A percentile compares a stretch with the other conserved stretches of the same genome.
Evolutionary conservation across 2,329 filamentous ascomycete genomes (phyloP).

Genomic region (Leptographium lundbergii): DNA sequence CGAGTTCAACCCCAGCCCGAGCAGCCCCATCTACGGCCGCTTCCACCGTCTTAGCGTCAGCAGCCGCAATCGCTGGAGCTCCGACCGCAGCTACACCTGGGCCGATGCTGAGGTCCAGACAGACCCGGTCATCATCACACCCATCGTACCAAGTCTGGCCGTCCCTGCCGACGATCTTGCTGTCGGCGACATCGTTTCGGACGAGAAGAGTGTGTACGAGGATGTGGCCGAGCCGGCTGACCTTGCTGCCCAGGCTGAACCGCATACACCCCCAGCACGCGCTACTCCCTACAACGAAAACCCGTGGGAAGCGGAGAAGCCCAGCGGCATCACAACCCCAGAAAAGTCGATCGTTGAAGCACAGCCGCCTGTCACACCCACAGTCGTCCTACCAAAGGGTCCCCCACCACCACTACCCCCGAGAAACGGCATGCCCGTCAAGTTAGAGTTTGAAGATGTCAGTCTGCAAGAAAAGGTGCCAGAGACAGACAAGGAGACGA

Average conservation of each 20-base stretch:
- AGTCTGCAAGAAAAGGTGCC: not conserved
- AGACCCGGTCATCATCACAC: slow-evolving; percentile 5
- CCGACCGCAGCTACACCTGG: not conserved
- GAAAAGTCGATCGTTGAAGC: not conserved
- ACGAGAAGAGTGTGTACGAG: slow-evolving; percentile 6
- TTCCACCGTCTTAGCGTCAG: slow-evolving; percentile 11
- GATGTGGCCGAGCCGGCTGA: not conserved
- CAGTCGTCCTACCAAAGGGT: not conserved
- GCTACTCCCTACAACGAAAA: not conserved
- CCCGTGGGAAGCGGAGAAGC: slow-evolving; percentile 3
- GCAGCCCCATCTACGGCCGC: slow-evolving; percentile 17
- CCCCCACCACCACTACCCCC: slow-evolving; percentile 4
- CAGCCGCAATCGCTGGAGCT: not conserved
- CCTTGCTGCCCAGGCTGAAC: not conserved
- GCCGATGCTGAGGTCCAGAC: slow-evolving; percentile 6
- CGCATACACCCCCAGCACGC: not conserved
- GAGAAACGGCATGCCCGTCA: not conserved
- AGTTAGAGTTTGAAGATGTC: slow-evolving; percentile 3
- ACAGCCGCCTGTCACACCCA: not conserved
- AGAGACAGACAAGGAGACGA: not conserved
- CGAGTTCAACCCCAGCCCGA: slow-evolving; percentile 23
- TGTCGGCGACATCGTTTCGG: not conserved
- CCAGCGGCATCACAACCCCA: not conserved
- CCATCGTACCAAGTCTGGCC: not conserved
- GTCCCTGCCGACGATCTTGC: not conserved